These are phyloP conservation scores for Wickerhamomyces hampshirensis DNA, from an alignment of 805 yeast species.

Conservation along the genomic window DNA sequence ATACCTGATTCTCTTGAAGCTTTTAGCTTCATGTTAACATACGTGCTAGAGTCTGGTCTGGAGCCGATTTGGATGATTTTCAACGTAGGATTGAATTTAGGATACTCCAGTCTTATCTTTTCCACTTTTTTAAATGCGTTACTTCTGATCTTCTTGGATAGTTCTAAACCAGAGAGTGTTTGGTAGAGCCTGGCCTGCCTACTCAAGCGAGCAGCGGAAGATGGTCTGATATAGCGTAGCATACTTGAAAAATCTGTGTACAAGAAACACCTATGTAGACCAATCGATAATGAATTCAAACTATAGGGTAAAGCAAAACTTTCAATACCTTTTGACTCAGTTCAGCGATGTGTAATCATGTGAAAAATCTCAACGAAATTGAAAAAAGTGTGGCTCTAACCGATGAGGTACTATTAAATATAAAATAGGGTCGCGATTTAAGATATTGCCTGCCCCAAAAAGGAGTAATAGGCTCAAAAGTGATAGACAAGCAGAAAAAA, in stretches of 20 bases:
- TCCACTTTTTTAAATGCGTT: constrained; percentile 35
- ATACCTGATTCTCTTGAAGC: constrained; percentile 72
- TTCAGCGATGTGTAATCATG: too few relatives aligned
- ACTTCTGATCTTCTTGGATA: constrained; percentile 41
- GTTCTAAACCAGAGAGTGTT: constrained; percentile 42
- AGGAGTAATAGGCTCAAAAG: too few relatives aligned
- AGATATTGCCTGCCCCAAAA: too few relatives aligned
- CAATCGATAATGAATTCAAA: too few relatives aligned
- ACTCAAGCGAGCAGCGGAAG: constrained; percentile 7
- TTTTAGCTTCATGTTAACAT: constrained; percentile 73
- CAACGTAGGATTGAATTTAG: constrained; percentile 59
- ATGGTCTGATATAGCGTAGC: constrained; percentile 11
- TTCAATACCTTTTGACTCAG: constrained; percentile 1
- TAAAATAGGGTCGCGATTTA: too few relatives aligned
- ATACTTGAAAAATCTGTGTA: constrained; percentile 4
- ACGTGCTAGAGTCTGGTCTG: constrained; percentile 76
- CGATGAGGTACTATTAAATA: constrained; percentile 5
- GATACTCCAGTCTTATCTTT: constrained; percentile 31
- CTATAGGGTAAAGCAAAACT: too few relatives aligned
- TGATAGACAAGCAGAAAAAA: too few relatives aligned
- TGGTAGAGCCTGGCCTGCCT: constrained; percentile 23
- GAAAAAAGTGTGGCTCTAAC: constrained; percentile 4
- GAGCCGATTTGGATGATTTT: constrained; percentile 73
- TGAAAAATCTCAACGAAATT: too few relatives aligned
- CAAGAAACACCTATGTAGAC: too few relatives aligned